A percentile compares a stretch with the other conserved stretches of the same genome.
Evolutionary conservation across 2,329 filamentous ascomycete genomes (phyloP).

Genomic region (Orbilia oligospora): DNA sequence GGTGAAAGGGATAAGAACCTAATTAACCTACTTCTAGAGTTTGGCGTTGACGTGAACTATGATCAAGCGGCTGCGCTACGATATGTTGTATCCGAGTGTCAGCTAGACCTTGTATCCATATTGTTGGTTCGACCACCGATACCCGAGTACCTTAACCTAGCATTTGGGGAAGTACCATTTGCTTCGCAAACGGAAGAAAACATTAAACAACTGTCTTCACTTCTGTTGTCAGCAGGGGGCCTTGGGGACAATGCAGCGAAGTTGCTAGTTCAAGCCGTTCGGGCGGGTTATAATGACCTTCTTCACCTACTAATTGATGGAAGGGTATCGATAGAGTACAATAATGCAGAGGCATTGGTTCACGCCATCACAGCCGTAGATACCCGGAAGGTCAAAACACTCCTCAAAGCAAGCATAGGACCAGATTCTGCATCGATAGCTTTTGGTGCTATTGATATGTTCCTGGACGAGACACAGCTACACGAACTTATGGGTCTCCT

Average conservation of each 20-base stretch:
- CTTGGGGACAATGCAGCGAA: conserved; percentile 50
- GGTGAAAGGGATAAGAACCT: conserved; percentile 47
- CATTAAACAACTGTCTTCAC: conserved; percentile 37
- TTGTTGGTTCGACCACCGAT: conserved; percentile 31
- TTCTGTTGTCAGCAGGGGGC: conserved; percentile 30
- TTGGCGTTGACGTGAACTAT: conserved; percentile 54
- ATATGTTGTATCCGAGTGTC: conserved; percentile 34
- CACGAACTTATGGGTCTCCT: conserved; percentile 54
- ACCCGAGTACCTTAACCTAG: conserved; percentile 43
- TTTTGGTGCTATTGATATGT: conserved; percentile 52
- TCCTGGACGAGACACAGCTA: conserved; percentile 40
- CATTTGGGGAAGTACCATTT: conserved; percentile 56
- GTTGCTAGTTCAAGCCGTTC: conserved; percentile 52
- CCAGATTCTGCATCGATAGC: conserved; percentile 42
- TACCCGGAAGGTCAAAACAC: conserved; percentile 40
- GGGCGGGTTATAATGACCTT: conserved; percentile 55
- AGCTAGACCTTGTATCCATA: conserved; percentile 31
- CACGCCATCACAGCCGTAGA: conserved; percentile 54
- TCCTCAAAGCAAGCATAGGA: conserved; percentile 41
- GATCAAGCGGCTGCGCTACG: conserved; percentile 41
- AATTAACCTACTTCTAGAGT: conserved; percentile 44
- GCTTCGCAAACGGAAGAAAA: conserved; percentile 45
- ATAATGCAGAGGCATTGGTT: conserved; percentile 47
- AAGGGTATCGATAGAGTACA: conserved; percentile 52
- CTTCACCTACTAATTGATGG: conserved; percentile 48